phyloP scores from a whole-genome alignment of 495 filamentous ascomycete species.

The Glonium stellatum region DNA sequence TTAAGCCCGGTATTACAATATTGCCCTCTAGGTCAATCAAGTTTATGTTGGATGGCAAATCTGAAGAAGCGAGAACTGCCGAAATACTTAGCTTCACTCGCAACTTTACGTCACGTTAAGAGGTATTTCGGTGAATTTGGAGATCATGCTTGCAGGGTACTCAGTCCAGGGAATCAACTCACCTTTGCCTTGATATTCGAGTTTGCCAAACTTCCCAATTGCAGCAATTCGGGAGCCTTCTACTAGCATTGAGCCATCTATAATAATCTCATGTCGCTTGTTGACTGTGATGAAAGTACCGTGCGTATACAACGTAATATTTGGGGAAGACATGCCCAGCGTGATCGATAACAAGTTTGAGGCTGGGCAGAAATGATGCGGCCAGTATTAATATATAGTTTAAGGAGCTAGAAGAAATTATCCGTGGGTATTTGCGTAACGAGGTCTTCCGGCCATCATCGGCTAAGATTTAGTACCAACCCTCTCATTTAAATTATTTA shows the following conservation, averaged over 20 bases:
- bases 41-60: background rate
- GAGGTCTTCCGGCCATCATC: too few relatives aligned
- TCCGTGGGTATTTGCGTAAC: too few relatives aligned
- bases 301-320: constrained; percentile 16
- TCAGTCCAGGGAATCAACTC: background rate
- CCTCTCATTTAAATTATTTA: too few relatives aligned
- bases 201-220: constrained; percentile 38
- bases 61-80: background rate
- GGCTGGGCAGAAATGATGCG: too few relatives aligned
- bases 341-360: constrained; percentile 5
- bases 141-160: too few relatives aligned
- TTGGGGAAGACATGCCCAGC: background rate
- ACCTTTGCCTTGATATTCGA: background rate
- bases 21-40: constrained; percentile 35
- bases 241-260: constrained; percentile 42
- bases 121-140: too few relatives aligned
- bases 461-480: too few relatives aligned
- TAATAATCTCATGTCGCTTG: constrained; percentile 39
- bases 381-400: too few relatives aligned
- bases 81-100: too few relatives aligned
- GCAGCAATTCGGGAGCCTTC: constrained; percentile 35
- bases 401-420: too few relatives aligned
- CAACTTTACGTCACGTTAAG: too few relatives aligned
- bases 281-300: constrained; percentile 47
- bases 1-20: constrained; percentile 45